Percentiles rank a stretch among this genome's conserved stretches.
These are phyloP conservation scores for Fusarium verticillioides DNA, from an alignment of 2,329 filamentous ascomycete genomes.

Conservation along the genomic window DNA sequence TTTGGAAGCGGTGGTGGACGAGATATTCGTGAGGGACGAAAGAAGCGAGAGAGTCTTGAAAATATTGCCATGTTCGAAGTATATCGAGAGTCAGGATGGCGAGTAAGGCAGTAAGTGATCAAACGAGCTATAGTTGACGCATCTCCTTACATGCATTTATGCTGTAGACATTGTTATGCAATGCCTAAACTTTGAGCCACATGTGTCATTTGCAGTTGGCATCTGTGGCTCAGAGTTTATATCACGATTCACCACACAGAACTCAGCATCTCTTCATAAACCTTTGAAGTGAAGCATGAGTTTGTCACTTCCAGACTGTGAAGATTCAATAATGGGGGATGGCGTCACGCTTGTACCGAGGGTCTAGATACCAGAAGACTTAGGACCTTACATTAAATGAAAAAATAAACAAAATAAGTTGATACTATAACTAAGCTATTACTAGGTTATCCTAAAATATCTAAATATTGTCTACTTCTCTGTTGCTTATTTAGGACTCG, in stretches of 20 bases:
- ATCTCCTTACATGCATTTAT: neutral
- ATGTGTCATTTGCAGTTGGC: neutral
- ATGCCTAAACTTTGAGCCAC: too few relatives aligned
- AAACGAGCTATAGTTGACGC: neutral
- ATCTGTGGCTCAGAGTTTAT: neutral
- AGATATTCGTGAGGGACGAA: neutral
- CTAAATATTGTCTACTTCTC: neutral
- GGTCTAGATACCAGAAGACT: neutral
- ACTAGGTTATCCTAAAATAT: neutral
- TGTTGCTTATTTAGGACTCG: neutral
- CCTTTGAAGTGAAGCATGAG: neutral
- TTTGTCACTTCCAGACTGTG: neutral
- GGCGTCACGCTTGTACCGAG: neutral
- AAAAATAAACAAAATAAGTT: neutral
- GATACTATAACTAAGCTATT: neutral
- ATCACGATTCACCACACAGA: neutral
- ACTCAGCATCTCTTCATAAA: neutral
- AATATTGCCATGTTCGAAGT: neutral
- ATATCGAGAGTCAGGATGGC: neutral
- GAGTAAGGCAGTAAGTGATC: neutral
- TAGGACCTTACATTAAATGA: too few relatives aligned
- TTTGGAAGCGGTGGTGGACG: neutral
- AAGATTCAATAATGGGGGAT: constrained; percentile 4
- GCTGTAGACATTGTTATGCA: neutral
- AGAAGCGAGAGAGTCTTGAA: neutral